Percentiles rank a stretch among this genome's conserved stretches.
These are phyloP conservation scores for Astragalus glycyphyllos DNA, from an alignment of 306 rosid genomes.

Conservation along the genomic window DNA sequence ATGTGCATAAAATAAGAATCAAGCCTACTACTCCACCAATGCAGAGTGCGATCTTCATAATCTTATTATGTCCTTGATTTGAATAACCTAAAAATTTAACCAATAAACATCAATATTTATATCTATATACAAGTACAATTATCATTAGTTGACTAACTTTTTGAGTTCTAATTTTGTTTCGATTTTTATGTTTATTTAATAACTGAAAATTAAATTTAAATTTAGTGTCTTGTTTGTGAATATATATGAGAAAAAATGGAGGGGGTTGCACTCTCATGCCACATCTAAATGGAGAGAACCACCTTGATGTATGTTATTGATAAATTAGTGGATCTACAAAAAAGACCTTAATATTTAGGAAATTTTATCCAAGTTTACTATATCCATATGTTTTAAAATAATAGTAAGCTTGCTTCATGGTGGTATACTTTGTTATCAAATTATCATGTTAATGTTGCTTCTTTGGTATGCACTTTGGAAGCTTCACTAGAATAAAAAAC, in stretches of 20 bases:
- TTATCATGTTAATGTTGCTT: not conserved
- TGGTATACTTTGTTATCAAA: not conserved
- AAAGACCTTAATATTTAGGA: not conserved
- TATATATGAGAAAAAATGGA: no score
- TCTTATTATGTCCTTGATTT: slow-evolving; percentile 19
- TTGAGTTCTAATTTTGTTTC: no score
- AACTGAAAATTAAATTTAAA: no score
- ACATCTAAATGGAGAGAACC: no score
- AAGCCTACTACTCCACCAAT: slow-evolving; percentile 55
- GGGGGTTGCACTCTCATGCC: no score
- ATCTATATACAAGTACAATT: no score
- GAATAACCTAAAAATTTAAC: slow-evolving; percentile 50
- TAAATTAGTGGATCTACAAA: not conserved
- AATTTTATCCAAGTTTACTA: not conserved
- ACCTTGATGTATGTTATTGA: not conserved
- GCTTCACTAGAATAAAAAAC: no score
- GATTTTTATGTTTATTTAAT: no score
- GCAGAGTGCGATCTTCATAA: slow-evolving; percentile 60
- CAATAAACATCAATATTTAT: not conserved
- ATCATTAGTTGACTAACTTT: no score
- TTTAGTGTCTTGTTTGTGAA: no score
- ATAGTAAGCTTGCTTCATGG: not conserved
- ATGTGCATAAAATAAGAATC: slow-evolving; percentile 52
- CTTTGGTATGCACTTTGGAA: not conserved
- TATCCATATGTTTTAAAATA: not conserved